Evolutionary conservation across 2,329 filamentous ascomycete genomes (phyloP), one percentile per base, ranked within the genome.

Genomic region (Alternaria sp.): DNA sequence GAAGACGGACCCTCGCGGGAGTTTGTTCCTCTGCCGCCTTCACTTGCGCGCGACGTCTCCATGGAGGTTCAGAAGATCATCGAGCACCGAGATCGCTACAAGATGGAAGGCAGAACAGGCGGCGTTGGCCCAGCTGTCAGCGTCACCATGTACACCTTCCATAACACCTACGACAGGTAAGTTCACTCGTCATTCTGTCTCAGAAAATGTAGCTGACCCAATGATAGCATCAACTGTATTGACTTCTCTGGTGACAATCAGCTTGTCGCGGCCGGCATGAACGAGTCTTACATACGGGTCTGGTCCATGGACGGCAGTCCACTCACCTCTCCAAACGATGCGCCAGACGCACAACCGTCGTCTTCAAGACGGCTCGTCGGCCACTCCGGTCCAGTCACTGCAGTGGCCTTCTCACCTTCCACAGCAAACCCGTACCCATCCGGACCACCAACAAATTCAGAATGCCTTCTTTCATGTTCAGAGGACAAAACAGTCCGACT

Each of bases 81-180:
- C 68, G 96, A 99, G 79, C 93, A 97, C 74, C 89, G 96, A 21
- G 95, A 98, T 74, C 88, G 95, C 18, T 97, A 97, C 79, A 91
- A 89, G 76, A 95, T 98, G 61, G 92, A 97, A 63, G 89, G 90
- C 20, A 88, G 92, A 33, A 95, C 92, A 12, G 92, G 93, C 15
- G 95, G 94, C 9, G 87, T 94, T 55, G 93, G 94, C 14, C 89
- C 93, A 58, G 90, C 90, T 25, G 86, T 97, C 63, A 97, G 94
- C 73, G 90, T 96, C 23, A 96, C 93, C 84, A 98, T 98, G 92
- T 97, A 96, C 78, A 99, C 96, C 1, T 97, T 98, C 76, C 96
- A 99, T 84, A 99, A 99, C 80, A 97, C 93, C 0, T 90, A 94
- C 67, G 94, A 97, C 80, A 92, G 89, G 93, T 94, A 82, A 84